Evolutionary conservation across 345 rosid genomes (phyloP), one percentile per base, ranked within the genome.

Genomic region (Sisymbrium altissimum): DNA sequence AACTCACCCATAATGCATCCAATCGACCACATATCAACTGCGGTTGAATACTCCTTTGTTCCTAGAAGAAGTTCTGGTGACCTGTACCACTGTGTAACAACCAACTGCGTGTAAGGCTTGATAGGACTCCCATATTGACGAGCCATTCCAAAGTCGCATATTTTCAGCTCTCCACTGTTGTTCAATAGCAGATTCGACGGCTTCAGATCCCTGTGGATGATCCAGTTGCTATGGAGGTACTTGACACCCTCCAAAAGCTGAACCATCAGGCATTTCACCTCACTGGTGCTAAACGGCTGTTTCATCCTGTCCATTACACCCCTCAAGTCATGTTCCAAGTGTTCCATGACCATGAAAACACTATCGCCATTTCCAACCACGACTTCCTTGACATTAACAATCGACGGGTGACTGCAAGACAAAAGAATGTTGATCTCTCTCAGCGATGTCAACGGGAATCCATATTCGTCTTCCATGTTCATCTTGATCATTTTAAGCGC

Each of bases 1-100:
- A 93, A 49, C 71, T 93, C 98, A 38, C 92, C 97, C 98, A 92
- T 92, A 60, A 92, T 92, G 71, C 98, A 92, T 46, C 98, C 98
- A 25, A 88, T 76, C 3, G 98, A 92, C 98, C 98, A 92, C 96
- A 92, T 92, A 81, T 92, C 96, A 64, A 90, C 79, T n/a, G 96
- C 92, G 7, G 90, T 88, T 19, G 96, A 90, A 64, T 92, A 90
- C 78, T 83, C 72, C 68, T 90, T 87, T 25, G 89, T 84, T 76
- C 95, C 98, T 49, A 90, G 73, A 3, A 92, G 81, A 57, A 88
- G 93, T 70, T 90, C 97, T 9, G 97, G 97, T 49, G 97, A 93
- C 81, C 98, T 88, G 77, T 93, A 93, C 94, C 91, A 89, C 60
- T 86, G 76, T 57, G 97, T 88, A 40, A 93, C 92, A 72, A 91